These are phyloP conservation scores for Gaillardinia entomophila DNA, from an alignment of 805 yeast species.

Conservation along the genomic window DNA sequence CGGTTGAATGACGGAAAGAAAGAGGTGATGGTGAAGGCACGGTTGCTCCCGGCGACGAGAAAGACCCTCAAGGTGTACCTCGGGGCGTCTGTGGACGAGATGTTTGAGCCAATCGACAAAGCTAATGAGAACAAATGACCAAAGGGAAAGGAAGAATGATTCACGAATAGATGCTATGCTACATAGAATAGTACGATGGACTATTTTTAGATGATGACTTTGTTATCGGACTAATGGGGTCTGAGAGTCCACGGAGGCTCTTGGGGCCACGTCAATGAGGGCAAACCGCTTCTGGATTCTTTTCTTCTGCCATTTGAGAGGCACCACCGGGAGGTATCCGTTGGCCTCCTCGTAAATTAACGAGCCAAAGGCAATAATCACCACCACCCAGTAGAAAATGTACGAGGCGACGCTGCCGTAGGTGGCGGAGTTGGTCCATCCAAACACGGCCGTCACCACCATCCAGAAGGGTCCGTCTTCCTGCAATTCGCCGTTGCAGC, in stretches of 20 bases:
- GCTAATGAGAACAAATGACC: too few relatives aligned
- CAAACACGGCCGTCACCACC: constrained; percentile 39
- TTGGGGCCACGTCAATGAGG: not conserved
- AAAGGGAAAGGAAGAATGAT: too few relatives aligned
- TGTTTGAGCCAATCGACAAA: constrained; percentile 27
- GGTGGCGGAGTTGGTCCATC: constrained; percentile 44
- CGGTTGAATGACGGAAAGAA: constrained; percentile 25
- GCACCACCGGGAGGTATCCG: constrained; percentile 48
- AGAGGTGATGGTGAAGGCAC: constrained; percentile 54
- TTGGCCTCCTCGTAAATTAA: constrained; percentile 45
- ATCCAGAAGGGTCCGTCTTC: constrained; percentile 42
- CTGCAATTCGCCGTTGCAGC: constrained; percentile 37
- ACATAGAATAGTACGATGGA: too few relatives aligned
- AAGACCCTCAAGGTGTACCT: constrained; percentile 61
- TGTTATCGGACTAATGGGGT: not conserved
- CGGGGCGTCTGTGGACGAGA: constrained; percentile 60
- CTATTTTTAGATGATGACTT: too few relatives aligned
- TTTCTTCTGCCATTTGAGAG: constrained; percentile 9
- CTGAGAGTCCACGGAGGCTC: not conserved
- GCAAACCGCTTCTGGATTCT: constrained; percentile 7
- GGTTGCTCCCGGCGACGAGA: constrained; percentile 69
- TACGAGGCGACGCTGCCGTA: constrained; percentile 37
- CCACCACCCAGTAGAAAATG: constrained; percentile 31
- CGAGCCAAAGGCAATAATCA: constrained; percentile 38
- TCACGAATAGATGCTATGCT: too few relatives aligned